These are phyloP conservation scores for Podaxis mareebaensis DNA, from an alignment of 768 basidiomycete species.

Conservation along the genomic window DNA sequence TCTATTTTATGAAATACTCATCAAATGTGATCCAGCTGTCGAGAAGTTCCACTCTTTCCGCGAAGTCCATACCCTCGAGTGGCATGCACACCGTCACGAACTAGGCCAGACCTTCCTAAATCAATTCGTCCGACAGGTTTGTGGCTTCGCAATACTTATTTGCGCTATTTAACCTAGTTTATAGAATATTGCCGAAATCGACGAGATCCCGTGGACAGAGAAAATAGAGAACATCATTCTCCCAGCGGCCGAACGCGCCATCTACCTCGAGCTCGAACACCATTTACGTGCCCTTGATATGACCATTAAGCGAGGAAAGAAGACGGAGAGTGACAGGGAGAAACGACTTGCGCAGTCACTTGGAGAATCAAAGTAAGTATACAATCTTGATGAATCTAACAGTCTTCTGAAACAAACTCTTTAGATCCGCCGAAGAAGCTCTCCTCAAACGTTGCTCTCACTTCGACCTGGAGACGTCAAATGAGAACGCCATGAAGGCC, in stretches of 20 bases:
- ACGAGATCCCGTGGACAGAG: slow-evolving; percentile 83
- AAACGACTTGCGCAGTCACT: slow-evolving; percentile 84
- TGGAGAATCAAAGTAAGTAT: slow-evolving; percentile 81
- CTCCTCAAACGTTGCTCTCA: slow-evolving; percentile 94
- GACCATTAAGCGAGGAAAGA: slow-evolving; percentile 64
- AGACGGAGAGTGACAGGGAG: slow-evolving; percentile 84
- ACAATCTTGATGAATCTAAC: slow-evolving; percentile 6
- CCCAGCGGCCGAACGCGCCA: slow-evolving; percentile 91
- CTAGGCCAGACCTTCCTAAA: slow-evolving; percentile 83
- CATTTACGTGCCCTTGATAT: slow-evolving; percentile 90
- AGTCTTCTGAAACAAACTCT: background rate
- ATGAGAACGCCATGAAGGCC: slow-evolving; percentile 82
- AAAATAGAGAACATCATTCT: slow-evolving; percentile 66
- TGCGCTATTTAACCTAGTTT: slow-evolving; percentile 17
- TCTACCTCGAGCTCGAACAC: slow-evolving; percentile 93
- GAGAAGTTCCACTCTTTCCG: slow-evolving; percentile 97
- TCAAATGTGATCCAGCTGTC: slow-evolving; percentile 51
- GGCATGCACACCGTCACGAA: slow-evolving; percentile 86
- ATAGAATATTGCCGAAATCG: slow-evolving; percentile 94
- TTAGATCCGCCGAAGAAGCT: slow-evolving; percentile 86
- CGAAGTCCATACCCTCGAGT: slow-evolving; percentile 87
- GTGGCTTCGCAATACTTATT: background rate
- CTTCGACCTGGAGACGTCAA: slow-evolving; percentile 79
- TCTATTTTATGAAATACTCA: background rate
- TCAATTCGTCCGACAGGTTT: slow-evolving; percentile 81